phyloP scores from a whole-genome alignment of 108 stramenopile genomes.

The Stephanodiscus minutulus region DNA sequence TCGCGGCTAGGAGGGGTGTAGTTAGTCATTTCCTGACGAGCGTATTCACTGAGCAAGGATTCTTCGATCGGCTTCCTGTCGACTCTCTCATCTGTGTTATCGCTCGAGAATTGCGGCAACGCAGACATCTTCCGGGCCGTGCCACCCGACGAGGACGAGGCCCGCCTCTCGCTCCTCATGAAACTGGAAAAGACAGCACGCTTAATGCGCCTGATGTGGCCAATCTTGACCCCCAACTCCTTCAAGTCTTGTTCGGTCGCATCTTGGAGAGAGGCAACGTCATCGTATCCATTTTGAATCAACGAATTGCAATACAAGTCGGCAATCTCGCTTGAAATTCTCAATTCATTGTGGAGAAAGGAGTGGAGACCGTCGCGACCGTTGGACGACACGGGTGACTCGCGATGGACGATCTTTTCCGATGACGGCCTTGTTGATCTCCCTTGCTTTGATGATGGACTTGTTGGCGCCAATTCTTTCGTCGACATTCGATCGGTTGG shows the following conservation, averaged over 20 bases:
- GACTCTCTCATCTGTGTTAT: conserved; percentile 11
- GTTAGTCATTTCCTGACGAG: conserved; percentile 33
- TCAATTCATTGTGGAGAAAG: conserved; percentile 41
- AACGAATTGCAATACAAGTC: conserved; percentile 36
- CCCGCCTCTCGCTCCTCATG: conserved; percentile 30
- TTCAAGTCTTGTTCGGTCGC: conserved; percentile 50
- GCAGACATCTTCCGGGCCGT: neutral
- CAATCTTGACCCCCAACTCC: conserved; percentile 52
- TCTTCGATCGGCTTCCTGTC: conserved; percentile 21
- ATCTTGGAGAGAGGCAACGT: conserved; percentile 48
- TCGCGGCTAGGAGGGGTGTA: conserved; percentile 30
- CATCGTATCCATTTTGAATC: conserved; percentile 53
- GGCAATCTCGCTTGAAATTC: conserved; percentile 42
- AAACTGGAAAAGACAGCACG: conserved; percentile 39
- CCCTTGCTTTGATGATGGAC: conserved; percentile 16
- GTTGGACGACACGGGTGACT: conserved; percentile 8
- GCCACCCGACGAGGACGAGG: conserved; percentile 7
- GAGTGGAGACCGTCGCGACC: conserved; percentile 27
- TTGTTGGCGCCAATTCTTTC: neutral
- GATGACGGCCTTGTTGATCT: conserved; percentile 18
- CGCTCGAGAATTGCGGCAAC: conserved; percentile 13
- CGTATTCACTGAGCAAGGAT: conserved; percentile 47
- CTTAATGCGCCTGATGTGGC: conserved; percentile 53
- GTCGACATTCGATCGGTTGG: conserved; percentile 9
- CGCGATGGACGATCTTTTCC: neutral